A percentile compares a stretch with the other conserved stretches of the same genome.
These are phyloP conservation scores for Lactarius quietus DNA, from an alignment of 768 basidiomycete species.

Conservation along the genomic window DNA sequence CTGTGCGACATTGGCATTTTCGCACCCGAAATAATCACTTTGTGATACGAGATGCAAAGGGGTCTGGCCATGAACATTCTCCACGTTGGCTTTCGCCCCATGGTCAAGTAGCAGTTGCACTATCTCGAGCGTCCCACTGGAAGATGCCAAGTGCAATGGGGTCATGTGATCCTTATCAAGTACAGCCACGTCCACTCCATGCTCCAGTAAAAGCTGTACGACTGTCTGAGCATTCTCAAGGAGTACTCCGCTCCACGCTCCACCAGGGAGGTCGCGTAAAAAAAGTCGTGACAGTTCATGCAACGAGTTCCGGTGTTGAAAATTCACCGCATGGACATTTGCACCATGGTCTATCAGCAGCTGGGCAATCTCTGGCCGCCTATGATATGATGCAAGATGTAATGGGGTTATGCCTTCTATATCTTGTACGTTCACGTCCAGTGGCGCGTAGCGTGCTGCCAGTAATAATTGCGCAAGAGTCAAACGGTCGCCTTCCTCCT, in stretches of 20 bases:
- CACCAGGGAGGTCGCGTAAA: too few species aligned
- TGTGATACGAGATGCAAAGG: neutral
- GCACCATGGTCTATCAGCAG: neutral
- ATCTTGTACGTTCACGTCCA: neutral
- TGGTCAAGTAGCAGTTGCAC: neutral
- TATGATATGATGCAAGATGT: neutral
- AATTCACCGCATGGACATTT: neutral
- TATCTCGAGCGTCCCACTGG: neutral
- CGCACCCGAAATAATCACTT: accelerated
- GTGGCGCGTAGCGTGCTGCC: neutral
- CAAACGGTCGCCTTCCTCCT: neutral
- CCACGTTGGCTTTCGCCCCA: neutral
- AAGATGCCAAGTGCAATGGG: neutral
- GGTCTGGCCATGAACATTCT: neutral
- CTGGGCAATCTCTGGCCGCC: neutral
- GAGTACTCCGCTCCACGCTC: too few species aligned
- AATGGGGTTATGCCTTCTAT: neutral
- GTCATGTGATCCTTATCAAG: neutral
- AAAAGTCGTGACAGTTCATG: too few species aligned
- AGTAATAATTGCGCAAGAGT: neutral
- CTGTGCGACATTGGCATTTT: neutral
- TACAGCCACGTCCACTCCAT: neutral
- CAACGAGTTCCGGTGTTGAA: neutral
- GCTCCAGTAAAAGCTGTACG: neutral
- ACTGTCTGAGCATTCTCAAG: neutral